Conservation (phyloP, 352 stramenopile genomes). For the Pythium catenulatum region DNA sequence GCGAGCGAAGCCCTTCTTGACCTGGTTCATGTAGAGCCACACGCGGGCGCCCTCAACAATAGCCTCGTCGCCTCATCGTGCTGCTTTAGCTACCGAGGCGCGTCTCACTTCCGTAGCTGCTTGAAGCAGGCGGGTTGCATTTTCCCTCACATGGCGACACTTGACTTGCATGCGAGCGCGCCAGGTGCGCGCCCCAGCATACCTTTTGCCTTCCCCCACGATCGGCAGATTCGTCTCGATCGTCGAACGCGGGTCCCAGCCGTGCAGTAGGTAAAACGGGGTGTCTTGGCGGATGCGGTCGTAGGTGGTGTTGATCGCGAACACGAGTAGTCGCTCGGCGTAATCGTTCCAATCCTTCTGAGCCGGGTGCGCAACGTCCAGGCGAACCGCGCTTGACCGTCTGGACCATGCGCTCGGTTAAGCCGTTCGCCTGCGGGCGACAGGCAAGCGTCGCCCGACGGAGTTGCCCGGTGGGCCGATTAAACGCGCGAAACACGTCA, state of each 20-base stretch:
- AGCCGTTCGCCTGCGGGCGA: constrained; percentile 46
- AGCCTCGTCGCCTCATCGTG: neutral
- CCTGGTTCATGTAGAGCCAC: constrained; percentile 59
- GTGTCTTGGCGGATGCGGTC: neutral
- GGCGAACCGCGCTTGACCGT: constrained; percentile 41
- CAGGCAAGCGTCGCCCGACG: constrained; percentile 39
- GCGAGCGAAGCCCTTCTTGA: constrained; percentile 2
- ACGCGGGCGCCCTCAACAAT: constrained; percentile 36
- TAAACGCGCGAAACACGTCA: constrained; percentile 39
- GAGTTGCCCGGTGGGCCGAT: constrained; percentile 27
- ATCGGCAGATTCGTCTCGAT: neutral
- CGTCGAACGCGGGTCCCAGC: constrained; percentile 36
- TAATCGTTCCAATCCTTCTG: constrained; percentile 57
- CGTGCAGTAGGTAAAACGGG: constrained; percentile 44
- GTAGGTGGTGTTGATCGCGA: constrained; percentile 49
- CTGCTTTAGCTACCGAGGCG: neutral
- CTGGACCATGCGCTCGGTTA: constrained; percentile 39
- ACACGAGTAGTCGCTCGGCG: constrained; percentile 24
- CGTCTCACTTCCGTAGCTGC: neutral
- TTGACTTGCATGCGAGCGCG: neutral
- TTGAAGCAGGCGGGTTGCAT: neutral
- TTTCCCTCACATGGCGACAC: constrained; percentile 5
- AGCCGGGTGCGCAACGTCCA: constrained; percentile 31
- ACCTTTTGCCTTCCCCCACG: neutral
- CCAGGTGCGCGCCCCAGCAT: neutral